Evolutionary conservation across 2,329 filamentous ascomycete genomes (phyloP).

Genomic region (Fusarium liriodendri): DNA sequence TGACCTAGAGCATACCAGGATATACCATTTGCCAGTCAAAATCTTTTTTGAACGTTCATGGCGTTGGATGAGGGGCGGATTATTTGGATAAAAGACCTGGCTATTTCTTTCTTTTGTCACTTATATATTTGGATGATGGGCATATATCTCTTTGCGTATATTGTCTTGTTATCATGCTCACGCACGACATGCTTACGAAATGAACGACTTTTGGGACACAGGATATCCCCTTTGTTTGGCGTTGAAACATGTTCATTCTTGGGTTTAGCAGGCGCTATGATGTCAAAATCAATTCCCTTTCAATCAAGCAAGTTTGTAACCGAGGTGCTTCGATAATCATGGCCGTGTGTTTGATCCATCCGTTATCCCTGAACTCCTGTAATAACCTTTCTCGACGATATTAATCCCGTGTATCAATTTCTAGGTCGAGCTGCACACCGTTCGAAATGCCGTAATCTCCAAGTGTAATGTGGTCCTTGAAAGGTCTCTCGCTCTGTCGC

Average conservation of each 20-base stretch:
- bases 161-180: not conserved
- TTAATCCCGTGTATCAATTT: slow-evolving; percentile 71
- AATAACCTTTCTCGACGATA: not conserved
- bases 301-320: not conserved
- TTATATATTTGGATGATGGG: not conserved
- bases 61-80: not conserved
- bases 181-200: not conserved
- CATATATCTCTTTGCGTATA: not conserved
- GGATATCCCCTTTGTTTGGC: not conserved
- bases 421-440: slow-evolving; percentile 78
- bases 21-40: not conserved
- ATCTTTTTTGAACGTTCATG: not conserved
- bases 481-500: slow-evolving; percentile 90
- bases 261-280: not conserved
- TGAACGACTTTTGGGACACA: not conserved
- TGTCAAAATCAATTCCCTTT: not conserved
- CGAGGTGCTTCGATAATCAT: not conserved
- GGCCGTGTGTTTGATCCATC: not conserved
- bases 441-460: slow-evolving; percentile 96
- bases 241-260: not conserved
- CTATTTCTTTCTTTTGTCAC: not conserved
- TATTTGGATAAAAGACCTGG: not conserved
- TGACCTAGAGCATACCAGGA: not conserved
- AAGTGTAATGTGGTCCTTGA: slow-evolving; percentile 89
- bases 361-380: not conserved